A percentile compares a stretch with the other conserved stretches of the same genome.
These are phyloP conservation scores for Nitzschia inconspicua DNA, from an alignment of 108 stramenopile genomes.

Conservation along the genomic window DNA sequence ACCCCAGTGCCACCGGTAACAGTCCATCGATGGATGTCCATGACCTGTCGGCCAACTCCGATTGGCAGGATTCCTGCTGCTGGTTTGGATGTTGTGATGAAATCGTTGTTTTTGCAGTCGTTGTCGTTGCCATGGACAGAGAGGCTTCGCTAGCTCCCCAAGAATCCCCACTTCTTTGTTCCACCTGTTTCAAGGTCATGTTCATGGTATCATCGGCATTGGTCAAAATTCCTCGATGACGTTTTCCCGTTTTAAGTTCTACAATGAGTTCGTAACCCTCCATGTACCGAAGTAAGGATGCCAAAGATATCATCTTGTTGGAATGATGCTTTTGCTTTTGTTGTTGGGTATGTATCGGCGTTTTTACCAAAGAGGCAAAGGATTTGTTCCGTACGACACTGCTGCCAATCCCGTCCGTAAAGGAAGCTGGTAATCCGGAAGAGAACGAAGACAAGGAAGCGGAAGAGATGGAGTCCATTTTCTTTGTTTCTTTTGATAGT, in stretches of 20 bases:
- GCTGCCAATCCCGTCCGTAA: too few relatives aligned
- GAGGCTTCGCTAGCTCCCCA: not conserved
- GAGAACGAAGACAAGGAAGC: too few relatives aligned
- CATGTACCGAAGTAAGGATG: conserved; percentile 52
- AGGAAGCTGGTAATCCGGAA: too few relatives aligned
- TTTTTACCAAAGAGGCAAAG: too few relatives aligned
- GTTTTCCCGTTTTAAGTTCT: conserved; percentile 70
- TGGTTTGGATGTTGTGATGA: not conserved
- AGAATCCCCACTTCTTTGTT: not conserved
- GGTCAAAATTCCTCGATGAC: conserved; percentile 45
- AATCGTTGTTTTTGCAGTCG: conserved; percentile 1
- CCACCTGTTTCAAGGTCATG: conserved; percentile 35
- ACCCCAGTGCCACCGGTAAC: too few relatives aligned
- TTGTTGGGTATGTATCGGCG: not conserved
- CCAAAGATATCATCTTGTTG: conserved; percentile 16
- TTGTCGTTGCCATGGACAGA: not conserved
- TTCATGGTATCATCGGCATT: conserved; percentile 74
- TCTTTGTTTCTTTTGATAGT: too few relatives aligned
- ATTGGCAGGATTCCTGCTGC: not conserved
- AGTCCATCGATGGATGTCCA: too few relatives aligned
- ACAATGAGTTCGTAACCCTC: conserved; percentile 60
- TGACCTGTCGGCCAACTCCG: not conserved
- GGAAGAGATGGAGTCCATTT: too few relatives aligned
- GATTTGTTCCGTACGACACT: too few relatives aligned
- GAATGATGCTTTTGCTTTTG: not conserved